Evolutionary conservation across 768 basidiomycete species (phyloP).

Genomic region (Mycena sanguinolenta): DNA sequence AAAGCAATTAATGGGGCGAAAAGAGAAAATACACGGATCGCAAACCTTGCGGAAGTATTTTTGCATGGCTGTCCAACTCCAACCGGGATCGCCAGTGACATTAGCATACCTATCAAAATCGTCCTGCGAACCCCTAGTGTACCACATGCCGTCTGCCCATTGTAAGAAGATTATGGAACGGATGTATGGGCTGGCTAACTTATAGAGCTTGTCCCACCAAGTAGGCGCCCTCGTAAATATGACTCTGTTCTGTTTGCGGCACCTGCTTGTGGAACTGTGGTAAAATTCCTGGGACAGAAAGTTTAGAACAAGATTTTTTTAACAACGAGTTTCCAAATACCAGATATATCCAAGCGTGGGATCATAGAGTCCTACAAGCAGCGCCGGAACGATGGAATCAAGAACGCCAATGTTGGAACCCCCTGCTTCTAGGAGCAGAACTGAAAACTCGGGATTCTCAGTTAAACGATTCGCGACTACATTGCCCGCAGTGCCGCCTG

Average conservation of each 20-base stretch:
- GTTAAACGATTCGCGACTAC: conserved; percentile 35
- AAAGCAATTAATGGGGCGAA: not conserved
- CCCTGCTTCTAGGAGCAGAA: conserved; percentile 38
- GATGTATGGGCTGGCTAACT: conserved; percentile 36
- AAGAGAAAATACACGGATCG: not conserved
- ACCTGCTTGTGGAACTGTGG: conserved; percentile 44
- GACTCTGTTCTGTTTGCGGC: conserved; percentile 40
- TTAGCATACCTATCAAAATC: conserved; percentile 49
- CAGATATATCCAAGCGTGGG: conserved; percentile 13
- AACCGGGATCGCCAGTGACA: conserved; percentile 50
- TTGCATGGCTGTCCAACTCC: conserved; percentile 51
- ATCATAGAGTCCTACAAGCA: conserved; percentile 10
- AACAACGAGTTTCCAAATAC: not conserved
- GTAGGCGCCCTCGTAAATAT: conserved; percentile 44
- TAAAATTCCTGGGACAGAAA: conserved; percentile 19
- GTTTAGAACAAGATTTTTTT: not conserved
- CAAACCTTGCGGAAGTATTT: conserved; percentile 48
- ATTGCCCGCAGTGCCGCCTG: conserved; percentile 34
- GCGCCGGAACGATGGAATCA: conserved; percentile 28
- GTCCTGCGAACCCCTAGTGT: conserved; percentile 48
- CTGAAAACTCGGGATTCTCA: conserved; percentile 32
- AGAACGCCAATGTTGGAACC: conserved; percentile 25
- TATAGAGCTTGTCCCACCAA: conserved; percentile 48
- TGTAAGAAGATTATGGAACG: not conserved
- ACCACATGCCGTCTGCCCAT: conserved; percentile 46